A percentile compares a stretch with the other conserved stretches of the same genome.
phyloP scores from a whole-genome alignment of 164 flowering plant species.

The Berberis thunbergii region DNA sequence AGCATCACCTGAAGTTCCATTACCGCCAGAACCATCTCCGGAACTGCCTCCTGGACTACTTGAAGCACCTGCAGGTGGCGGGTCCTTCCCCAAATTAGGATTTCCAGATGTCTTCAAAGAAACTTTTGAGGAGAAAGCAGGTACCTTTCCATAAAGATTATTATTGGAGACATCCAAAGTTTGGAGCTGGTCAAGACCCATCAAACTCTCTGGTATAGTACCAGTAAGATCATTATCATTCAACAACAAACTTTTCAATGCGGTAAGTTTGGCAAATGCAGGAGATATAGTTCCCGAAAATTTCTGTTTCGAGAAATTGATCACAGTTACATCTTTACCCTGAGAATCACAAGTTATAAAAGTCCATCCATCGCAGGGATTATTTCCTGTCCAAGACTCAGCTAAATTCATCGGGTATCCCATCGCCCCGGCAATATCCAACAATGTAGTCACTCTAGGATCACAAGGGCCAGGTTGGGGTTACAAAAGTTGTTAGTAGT shows the following conservation, averaged over 20 bases:
- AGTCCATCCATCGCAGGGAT: conserved; percentile 42
- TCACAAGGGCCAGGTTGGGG: conserved; percentile 45
- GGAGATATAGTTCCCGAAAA: conserved; percentile 47
- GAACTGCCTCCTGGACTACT: conserved; percentile 2
- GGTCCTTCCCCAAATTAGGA: conserved; percentile 21
- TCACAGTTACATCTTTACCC: conserved; percentile 18
- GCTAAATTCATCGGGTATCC: conserved; percentile 45
- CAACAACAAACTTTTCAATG: conserved; percentile 31
- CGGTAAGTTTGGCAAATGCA: conserved; percentile 35
- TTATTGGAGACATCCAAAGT: conserved; percentile 51
- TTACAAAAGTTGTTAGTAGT: conserved; percentile 36
- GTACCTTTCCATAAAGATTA: conserved; percentile 39
- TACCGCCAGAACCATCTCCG: background rate
- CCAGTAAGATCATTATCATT: conserved; percentile 46
- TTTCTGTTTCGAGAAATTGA: conserved; percentile 28
- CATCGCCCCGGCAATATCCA: conserved; percentile 33
- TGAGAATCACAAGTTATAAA: conserved; percentile 35
- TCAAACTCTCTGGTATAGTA: conserved; percentile 31
- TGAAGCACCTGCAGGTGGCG: conserved; percentile 7
- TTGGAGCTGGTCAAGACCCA: conserved; percentile 25
- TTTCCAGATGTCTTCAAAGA: conserved; percentile 28
- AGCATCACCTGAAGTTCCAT: background rate
- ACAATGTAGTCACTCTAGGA: conserved; percentile 36
- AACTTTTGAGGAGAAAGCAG: conserved; percentile 21
- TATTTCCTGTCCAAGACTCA: conserved; percentile 46